Evolutionary conservation across 2,329 filamentous ascomycete species (phyloP), one percentile per base, ranked within the genome.

Genomic region (Mariannaea elegans): DNA sequence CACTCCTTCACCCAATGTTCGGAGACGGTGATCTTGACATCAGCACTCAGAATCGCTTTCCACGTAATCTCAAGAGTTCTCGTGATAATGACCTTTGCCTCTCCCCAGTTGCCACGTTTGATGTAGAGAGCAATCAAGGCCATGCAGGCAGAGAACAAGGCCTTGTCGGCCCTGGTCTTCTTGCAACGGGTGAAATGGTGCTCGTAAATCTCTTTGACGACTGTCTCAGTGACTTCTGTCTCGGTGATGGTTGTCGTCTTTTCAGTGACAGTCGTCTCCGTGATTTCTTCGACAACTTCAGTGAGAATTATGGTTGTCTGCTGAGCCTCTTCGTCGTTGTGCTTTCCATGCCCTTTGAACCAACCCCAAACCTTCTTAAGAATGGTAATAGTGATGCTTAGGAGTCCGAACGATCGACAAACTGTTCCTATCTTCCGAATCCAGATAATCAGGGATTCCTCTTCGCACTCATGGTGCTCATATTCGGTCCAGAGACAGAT

Each of bases 401-500:
- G 51, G n/a, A 78, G 66, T 1, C 77, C 76, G 27, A 76, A 74
- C 0, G 64, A 55, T 51, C 66, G 68, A 63, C 76, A 76, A 2
- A 75, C 55, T 0, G 70, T 60, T 18, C 74, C 76, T 4, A 79
- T 70, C 45, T 79, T 73, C 38, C 70, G 70, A 42, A 79, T 71
- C 50, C 71, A 73, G 31, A 77, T 58, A n/a, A 77, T 68, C 12
- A 78, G 69, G 2, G 65, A 50, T 65, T 76, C 66, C 0, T 71
- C 65, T 49, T 75, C 72, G n/a, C 73, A 74, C 2, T 49, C 59
- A 49, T 73, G 63, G 55, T 78, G 66, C 62, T 78, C 74, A 36
- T 78, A 78, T 65, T 79, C 77, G 1, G 73, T 73, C 76, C 77
- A 79, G 7, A 80, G 63, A 29, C 75, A 77, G 29, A 78, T 73